Conservation (phyloP, 1,139 yeast species). For the Cylindricascospora bacillispora region DNA sequence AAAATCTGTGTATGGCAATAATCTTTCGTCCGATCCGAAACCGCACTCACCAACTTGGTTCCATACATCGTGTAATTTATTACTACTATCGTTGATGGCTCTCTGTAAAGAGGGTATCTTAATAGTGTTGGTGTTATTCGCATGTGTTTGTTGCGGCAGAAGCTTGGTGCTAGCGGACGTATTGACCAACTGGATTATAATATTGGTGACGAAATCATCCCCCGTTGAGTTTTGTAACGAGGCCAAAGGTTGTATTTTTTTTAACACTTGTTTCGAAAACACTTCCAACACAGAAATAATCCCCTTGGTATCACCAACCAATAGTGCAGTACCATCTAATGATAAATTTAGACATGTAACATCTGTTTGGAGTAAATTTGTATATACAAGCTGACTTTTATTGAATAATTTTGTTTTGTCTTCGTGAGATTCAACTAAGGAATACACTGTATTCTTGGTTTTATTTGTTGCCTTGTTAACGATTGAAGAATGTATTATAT, state of each 20-base stretch:
- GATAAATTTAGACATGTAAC: conserved; percentile 49
- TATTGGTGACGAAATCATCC: conserved; percentile 26
- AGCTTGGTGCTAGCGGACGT: conserved; percentile 1
- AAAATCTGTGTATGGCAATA: conserved; percentile 24
- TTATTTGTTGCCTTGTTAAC: conserved; percentile 13
- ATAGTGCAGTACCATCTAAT: conserved; percentile 61
- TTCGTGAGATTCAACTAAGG: conserved; percentile 13
- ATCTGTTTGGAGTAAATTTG: conserved; percentile 13
- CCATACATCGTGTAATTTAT: conserved; percentile 40
- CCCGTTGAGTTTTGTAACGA: conserved; percentile 21
- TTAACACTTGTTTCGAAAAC: conserved; percentile 63
- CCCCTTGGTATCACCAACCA: conserved; percentile 69
- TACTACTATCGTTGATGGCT: conserved; percentile 32
- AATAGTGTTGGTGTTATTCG: conserved; percentile 13
- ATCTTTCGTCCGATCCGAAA: conserved; percentile 1
- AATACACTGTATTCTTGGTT: conserved; percentile 14
- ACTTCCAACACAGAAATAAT: conserved; percentile 58
- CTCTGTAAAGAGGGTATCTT: conserved; percentile 48
- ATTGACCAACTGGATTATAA: conserved; percentile 12
- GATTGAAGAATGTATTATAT: conserved; percentile 5
- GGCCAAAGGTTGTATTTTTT: conserved; percentile 44
- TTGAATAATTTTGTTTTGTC: conserved; percentile 11
- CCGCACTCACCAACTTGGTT: conserved; percentile 30
- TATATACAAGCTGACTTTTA: conserved; percentile 20
- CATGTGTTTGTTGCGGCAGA: background rate